Base-by-base conservation (phyloP, 176 grass and related monocot species). In the Zea luxurians region DNA sequence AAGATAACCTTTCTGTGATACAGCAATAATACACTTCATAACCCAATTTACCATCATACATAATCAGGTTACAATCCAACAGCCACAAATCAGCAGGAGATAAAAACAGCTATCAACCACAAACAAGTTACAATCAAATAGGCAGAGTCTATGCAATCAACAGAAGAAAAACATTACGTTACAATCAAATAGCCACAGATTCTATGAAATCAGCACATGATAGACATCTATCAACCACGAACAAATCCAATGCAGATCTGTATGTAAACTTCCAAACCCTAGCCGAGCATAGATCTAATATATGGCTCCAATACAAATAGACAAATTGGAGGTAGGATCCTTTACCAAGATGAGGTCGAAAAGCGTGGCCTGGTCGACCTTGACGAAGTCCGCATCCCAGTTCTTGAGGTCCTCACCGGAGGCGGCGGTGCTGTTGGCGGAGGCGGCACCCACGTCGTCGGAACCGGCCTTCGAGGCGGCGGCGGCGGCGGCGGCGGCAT, bases 361-460 rank as follows among this genome's bases (percentile, higher is more conserved):
- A 38, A 91, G 85, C 61, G 89, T 87, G 38, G 85, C 84, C 81
- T 91, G 89, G 45, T 91, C 85, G 15, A 91, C 89, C 81, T 91
- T 91, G 27, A 87, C 89, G 34, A 87, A 91, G 43, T 91, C 89
- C 10, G 85, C 81, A 40, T 91, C 89, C 89, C 89, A 87, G 46
- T 63, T 41, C 61, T 91, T 87, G 66, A 91, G 89, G n/a, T 91
- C 84, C 10, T 90, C 89, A 8, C 59, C 58, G 7, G 82, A 70
- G 57, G 66, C 18, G 10, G 58, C 7, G 4, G 65, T 48, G 15
- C 48, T 34, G 64, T 70, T 70, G 80, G 61, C 57, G 12, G 65
- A 43, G 53, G 42, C 55, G 2, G 52, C 64, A 7, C 42, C 53
- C 0, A 46, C 57, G 57, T 77, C 75, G 37, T 84, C 74, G 45